Conservation (phyloP, 306 rosid species). For the Pterocarpus macrocarpus region DNA sequence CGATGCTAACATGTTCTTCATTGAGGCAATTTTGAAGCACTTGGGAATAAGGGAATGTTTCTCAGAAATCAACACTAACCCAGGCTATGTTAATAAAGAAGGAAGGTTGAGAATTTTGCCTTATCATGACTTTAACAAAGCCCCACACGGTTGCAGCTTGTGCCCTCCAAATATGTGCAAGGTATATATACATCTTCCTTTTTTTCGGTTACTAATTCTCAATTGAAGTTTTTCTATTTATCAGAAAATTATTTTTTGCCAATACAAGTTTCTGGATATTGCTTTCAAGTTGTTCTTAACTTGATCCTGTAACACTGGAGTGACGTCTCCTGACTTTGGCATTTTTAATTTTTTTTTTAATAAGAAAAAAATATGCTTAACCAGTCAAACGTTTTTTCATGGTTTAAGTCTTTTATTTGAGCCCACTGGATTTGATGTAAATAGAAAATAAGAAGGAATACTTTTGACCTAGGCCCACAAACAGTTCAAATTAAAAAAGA, state of each 20-base stretch:
- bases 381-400: background rate
- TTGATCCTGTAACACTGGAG: slow-evolving; percentile 29
- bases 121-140: slow-evolving; percentile 62
- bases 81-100: slow-evolving; percentile 68
- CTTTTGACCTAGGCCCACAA: slow-evolving; percentile 43
- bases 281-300: background rate
- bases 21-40: slow-evolving; percentile 75
- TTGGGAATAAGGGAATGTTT: slow-evolving; percentile 70
- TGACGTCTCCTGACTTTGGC: background rate
- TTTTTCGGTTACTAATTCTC: too few relatives aligned
- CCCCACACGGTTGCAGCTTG: slow-evolving; percentile 64
- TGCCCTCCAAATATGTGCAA: slow-evolving; percentile 96
- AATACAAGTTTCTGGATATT: background rate
- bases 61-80: slow-evolving; percentile 79
- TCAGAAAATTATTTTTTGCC: background rate
- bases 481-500: background rate
- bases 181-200: slow-evolving; percentile 48
- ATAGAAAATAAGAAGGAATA: background rate
- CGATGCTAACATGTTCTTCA: slow-evolving; percentile 80
- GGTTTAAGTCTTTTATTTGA: slow-evolving; percentile 1
- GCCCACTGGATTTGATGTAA: slow-evolving; percentile 25
- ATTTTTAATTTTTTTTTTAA: background rate
- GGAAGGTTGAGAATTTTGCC: slow-evolving; percentile 71
- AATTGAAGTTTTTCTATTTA: background rate
- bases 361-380: background rate